phyloP scores from a whole-genome alignment of 257 asterid species.

The Fraxinus quadrangulata region DNA sequence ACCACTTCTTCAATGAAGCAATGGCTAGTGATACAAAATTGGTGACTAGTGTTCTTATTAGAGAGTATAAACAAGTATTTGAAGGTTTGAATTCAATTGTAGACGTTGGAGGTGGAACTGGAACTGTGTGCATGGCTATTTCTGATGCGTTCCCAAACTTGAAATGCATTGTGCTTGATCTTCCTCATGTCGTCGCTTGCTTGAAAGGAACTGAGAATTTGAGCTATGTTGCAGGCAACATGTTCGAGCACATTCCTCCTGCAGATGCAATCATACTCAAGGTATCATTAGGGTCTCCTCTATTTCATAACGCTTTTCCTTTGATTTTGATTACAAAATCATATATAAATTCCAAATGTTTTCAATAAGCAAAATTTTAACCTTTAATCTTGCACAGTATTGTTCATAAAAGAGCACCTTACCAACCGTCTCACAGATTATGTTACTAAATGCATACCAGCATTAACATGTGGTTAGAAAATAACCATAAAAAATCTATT shows the following conservation, averaged over 20 bases:
- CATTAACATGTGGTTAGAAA: too few species aligned
- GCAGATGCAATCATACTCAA: constrained; percentile 24
- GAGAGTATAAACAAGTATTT: constrained; percentile 11
- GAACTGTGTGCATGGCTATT: neutral
- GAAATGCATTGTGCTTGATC: constrained; percentile 5
- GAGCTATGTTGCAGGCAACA: constrained; percentile 14
- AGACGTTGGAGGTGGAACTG: constrained; percentile 17
- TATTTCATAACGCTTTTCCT: too few species aligned
- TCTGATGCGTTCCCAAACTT: constrained; percentile 11
- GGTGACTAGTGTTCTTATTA: neutral
- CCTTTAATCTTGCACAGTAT: too few species aligned
- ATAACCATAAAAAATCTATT: too few species aligned
- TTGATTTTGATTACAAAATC: too few species aligned
- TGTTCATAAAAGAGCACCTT: too few species aligned
- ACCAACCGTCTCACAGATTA: too few species aligned
- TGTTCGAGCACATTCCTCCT: constrained; percentile 15
- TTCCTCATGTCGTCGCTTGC: constrained; percentile 5
- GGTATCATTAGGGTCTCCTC: neutral
- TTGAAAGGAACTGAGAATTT: neutral
- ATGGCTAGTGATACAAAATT: constrained; percentile 25
- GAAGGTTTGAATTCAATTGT: constrained; percentile 22
- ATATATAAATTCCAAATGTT: too few species aligned
- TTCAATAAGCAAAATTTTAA: too few species aligned
- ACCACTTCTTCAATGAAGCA: neutral
- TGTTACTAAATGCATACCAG: too few species aligned